Conservation (phyloP, 2,329 filamentous ascomycete genomes). For the Penicillium psychrosexuale region DNA sequence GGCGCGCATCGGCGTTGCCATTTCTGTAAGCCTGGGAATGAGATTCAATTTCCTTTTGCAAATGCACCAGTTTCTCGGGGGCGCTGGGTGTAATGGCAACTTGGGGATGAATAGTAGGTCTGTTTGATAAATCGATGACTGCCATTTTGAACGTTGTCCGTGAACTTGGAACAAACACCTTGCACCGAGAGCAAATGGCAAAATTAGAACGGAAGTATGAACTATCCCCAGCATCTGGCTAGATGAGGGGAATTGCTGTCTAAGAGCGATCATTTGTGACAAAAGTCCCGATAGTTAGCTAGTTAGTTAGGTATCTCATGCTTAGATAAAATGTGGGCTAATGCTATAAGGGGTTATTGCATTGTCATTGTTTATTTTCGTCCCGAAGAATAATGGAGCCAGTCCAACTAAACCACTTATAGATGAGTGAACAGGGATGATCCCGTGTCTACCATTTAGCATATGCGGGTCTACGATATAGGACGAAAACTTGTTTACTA, state of each 20-base stretch:
- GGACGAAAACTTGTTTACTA: neutral
- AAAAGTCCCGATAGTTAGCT: too few species aligned
- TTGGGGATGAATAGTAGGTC: neutral
- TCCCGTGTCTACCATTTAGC: neutral
- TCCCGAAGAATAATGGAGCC: neutral
- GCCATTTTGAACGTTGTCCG: constrained; percentile 1
- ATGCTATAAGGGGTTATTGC: neutral
- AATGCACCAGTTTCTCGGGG: constrained; percentile 15
- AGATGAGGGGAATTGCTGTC: neutral
- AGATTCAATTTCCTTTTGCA: constrained; percentile 18
- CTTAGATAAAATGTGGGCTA: neutral
- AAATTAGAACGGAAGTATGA: neutral
- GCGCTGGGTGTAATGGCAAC: constrained; percentile 26
- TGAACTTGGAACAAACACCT: neutral
- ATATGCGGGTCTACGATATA: neutral
- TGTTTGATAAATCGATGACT: neutral
- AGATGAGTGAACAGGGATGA: too few species aligned
- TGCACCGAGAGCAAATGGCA: neutral
- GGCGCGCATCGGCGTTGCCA: constrained; percentile 14
- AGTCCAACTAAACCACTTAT: neutral
- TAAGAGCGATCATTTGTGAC: too few species aligned
- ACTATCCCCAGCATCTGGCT: neutral
- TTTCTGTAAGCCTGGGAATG: constrained; percentile 14
- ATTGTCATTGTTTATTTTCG: neutral
- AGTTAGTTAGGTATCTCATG: neutral